Base-by-base conservation (phyloP, 345 rosid genomes). In the Boechera retrofracta region DNA sequence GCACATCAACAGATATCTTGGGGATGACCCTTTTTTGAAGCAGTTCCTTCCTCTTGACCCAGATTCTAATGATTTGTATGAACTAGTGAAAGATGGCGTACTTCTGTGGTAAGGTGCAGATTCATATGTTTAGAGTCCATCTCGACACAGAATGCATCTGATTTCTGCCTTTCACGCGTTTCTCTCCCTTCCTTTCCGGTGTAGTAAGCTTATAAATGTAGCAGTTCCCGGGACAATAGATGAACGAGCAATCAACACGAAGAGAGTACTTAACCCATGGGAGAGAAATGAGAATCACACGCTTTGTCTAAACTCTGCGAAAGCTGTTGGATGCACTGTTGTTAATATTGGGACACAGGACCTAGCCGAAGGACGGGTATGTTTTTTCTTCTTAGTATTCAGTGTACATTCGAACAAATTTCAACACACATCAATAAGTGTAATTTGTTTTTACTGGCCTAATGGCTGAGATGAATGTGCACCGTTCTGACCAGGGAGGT, bases 251-350 rank as follows among this genome's bases (percentile, higher is more conserved):
- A 90, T 91, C 69, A 94, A 94, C 76, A 86, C 88, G 10, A 94
- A 94, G 82, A 77, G 69, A 53, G 89, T 91, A 53, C 94, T 94
- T 70, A 94, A 91, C 66, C 91, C 86, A 0, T 94, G 97, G 97
- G 97, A 94, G 85, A 89, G 92, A 84, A 91, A 87, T 79, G 97
- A 94, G 85, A 91, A 94, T 77, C 98, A 94, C 79, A 91, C 97
- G 2, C 94, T 94, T 36, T 89, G 94, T 85, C 93, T 94, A 61
- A 94, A 94, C 84, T 91, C 91, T 69, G 97, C 97, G 7, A 94
- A 87, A 85, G 97, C 97, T 52, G 86, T 94, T 74, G 94, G 96
- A 67, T 94, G 96, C 73, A 88, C 93, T 0, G 91, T 94, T 68
- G 97, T 89, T 53, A 91, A 94, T 67, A 89, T 87, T 74, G 96